Base-by-base conservation (phyloP, 139 green algal genomes). In the Chlorella vulgaris region DNA sequence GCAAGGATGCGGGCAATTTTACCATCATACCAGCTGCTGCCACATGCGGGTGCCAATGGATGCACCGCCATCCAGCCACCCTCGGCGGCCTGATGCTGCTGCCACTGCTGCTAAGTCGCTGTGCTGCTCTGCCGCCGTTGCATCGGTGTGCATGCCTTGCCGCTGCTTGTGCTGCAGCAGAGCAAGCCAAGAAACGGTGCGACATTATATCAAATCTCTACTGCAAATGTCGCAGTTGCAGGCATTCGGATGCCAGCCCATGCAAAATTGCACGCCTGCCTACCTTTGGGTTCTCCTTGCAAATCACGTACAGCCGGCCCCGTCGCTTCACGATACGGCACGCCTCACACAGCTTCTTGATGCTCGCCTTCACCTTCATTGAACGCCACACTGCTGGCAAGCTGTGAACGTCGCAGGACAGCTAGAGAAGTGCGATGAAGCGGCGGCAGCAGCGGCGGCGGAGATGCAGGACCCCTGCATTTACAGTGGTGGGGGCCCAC, bases 321-420 rank as follows among this genome's bases (percentile, higher is more conserved):
- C 86, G 75, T 4, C 91, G 86, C 61, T 81, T 84, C 7, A 94
- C 91, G 31, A 93, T 82, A 38, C 86, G 81, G 82, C 91, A 94
- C 2, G 79, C 75, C 22, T 31, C 91, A 60, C 90, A 94, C 22
- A 94, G 70, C 42, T 80, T 82, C 53, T 87, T 90, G 21, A 94
- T 82, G 18, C 86, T 74, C 7, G 90, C 80, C 7, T 80, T 77
- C 7, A 94, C 91, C 63, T 91, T 92, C 90, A 94, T 94, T n/a
- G 1, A n/a, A n/a, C n/a, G n/a, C n/a, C n/a, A n/a, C n/a, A n/a
- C n/a, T n/a, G n/a, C n/a, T n/a, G n/a, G n/a, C n/a, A n/a, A n/a
- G n/a, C n/a, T n/a, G n/a, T n/a, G n/a, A n/a, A n/a, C n/a, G n/a
- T n/a, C n/a, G n/a, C n/a, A n/a, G n/a, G n/a, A n/a, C n/a, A n/a